Conservation (phyloP, 192 early-diverging fungal species). For the Entomortierella parvispora region DNA sequence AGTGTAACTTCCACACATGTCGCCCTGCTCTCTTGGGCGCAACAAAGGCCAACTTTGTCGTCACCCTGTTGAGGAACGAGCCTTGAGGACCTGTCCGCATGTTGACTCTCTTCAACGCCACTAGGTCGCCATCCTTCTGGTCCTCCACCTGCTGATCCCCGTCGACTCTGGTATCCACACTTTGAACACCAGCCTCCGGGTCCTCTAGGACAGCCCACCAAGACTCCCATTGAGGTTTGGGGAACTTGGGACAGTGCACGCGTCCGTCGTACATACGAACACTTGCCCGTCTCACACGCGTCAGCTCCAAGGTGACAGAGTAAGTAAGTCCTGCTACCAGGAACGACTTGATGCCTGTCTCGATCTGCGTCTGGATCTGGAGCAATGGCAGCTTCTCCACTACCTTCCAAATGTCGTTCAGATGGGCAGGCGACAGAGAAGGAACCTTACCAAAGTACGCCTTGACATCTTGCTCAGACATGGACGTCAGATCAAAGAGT, state of each 20-base stretch:
- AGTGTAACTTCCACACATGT: slow-evolving; percentile 64
- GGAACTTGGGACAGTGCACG: slow-evolving; percentile 86
- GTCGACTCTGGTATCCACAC: too few relatives aligned
- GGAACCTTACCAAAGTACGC: slow-evolving; percentile 24
- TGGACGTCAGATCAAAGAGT: slow-evolving; percentile 53
- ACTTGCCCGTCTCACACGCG: slow-evolving; percentile 10
- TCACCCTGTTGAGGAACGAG: slow-evolving; percentile 52
- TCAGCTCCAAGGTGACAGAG: slow-evolving; percentile 27
- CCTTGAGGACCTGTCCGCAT: slow-evolving; percentile 66
- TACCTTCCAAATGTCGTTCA: slow-evolving; percentile 59
- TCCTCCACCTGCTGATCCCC: too few relatives aligned
- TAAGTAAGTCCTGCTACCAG: slow-evolving; percentile 39
- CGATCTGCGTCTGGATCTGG: slow-evolving; percentile 53
- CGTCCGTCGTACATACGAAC: slow-evolving; percentile 56
- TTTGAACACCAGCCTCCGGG: slow-evolving; percentile 12
- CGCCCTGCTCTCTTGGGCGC: slow-evolving; percentile 71
- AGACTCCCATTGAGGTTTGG: slow-evolving; percentile 92
- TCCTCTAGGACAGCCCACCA: slow-evolving; percentile 93
- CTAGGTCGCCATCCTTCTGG: slow-evolving; percentile 65
- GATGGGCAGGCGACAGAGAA: slow-evolving; percentile 9
- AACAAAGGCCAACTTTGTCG: slow-evolving; percentile 64
- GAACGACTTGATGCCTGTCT: slow-evolving; percentile 59
- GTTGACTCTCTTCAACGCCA: slow-evolving; percentile 83
- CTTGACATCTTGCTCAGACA: slow-evolving; percentile 46
- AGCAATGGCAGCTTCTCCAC: slow-evolving; percentile 58